phyloP scores from a whole-genome alignment of 2,329 filamentous ascomycete species.

The Cyphellophora attinorum region DNA sequence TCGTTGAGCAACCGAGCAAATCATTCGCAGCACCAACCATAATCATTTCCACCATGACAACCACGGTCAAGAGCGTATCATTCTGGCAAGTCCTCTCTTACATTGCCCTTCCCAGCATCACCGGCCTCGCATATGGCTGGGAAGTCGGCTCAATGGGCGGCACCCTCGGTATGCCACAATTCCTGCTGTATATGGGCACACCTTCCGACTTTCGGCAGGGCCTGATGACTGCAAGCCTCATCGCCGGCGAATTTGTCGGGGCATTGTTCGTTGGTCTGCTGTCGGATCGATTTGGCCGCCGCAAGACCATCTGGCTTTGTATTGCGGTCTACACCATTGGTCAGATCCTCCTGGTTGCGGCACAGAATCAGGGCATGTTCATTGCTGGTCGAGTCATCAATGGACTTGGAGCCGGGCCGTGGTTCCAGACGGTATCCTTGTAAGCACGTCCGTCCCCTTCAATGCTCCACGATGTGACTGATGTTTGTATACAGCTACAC shows the following conservation, averaged over 20 bases:
- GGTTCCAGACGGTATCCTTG: conserved; percentile 1
- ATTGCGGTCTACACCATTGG: background rate
- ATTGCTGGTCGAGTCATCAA: conserved; percentile 9
- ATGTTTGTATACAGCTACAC: background rate
- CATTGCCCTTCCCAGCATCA: background rate
- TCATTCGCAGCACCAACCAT: too few relatives aligned
- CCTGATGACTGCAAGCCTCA: background rate
- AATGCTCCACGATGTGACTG: conserved; percentile 1
- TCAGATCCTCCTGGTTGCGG: background rate
- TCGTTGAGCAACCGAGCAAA: too few relatives aligned
- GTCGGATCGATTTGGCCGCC: conserved; percentile 24
- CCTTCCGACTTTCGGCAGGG: background rate
- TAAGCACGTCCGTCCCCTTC: conserved; percentile 3
- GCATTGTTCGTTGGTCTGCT: conserved; percentile 25
- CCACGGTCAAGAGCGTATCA: background rate
- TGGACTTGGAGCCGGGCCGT: conserved; percentile 6
- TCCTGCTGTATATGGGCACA: background rate
- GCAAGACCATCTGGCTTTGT: conserved; percentile 16
- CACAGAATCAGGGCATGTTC: conserved; percentile 6
- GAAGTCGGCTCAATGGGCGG: background rate
- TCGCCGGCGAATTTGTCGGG: conserved; percentile 17
- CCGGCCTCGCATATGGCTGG: background rate
- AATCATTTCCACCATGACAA: too few relatives aligned
- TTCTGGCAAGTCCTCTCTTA: background rate
- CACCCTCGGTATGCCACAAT: background rate